Evolutionary conservation across 208 protist genomes (phyloP), one percentile per base, ranked within the genome.

Genomic region (Acanthamoeba healyi): DNA sequence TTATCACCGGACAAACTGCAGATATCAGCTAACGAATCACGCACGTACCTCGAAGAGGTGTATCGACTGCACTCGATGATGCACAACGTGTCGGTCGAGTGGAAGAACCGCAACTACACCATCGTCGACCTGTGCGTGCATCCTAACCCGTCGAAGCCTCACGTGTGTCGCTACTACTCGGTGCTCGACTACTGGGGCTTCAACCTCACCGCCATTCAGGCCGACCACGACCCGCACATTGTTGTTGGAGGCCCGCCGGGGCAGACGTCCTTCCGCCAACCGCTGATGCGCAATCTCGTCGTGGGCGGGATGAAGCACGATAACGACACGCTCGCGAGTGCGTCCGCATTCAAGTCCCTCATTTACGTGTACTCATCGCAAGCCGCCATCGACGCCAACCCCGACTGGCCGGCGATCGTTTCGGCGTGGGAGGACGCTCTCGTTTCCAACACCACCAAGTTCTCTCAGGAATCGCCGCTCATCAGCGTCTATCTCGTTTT

Each of bases 161-260:
- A 56, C 26, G 36, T 88, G 36, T 88, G 79, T n/a, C 44, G 54
- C 29, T 65, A 65, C 34, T 88, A 88, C 79, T 65, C 49, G 49
- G 79, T 61, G 40, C 79, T 88, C 46, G 79, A 88, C 46, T 88
- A 88, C 46, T 88, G 79, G 79, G 32, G 54, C 46, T 88, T 88
- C 32, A 88, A 88, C 46, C 79, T 88, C 29, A 63, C 44, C 32
- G 79, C 44, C 49, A 88, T 88, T 10, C 49, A 61, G 38, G 54
- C 1, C 44, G 79, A 88, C 54, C 32, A 24, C 42, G 44, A 88
- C 42, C 79, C 79, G n/a, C 79, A 58, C 36, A 5, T 19, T 32
- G 61, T 42, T 32, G 79, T 88, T 3, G 38, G 67, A 14, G 34
- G 34, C 17, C 79, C 26, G 44, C 44, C 44, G 49, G 7, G 24